Percentiles rank a stretch among this genome's conserved stretches.
Evolutionary conservation across 1,284 basidiomycete genomes (phyloP).

Genomic region (Termitomyces sp.): DNA sequence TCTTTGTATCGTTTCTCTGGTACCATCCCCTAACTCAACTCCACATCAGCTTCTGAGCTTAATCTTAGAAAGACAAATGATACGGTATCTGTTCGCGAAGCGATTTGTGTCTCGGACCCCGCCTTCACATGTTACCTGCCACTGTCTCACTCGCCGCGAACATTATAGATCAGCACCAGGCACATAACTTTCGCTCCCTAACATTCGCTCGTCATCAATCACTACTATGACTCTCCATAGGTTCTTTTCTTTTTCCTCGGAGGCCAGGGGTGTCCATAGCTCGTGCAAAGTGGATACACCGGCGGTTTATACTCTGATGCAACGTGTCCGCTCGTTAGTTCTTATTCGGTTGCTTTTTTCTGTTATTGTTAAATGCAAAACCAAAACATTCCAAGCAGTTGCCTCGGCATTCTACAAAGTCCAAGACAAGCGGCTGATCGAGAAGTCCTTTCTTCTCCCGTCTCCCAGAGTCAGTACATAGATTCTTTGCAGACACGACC

Average conservation of each 20-base stretch:
- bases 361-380: neutral
- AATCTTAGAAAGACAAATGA: constrained; percentile 1
- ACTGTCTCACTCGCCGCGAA: constrained; percentile 8
- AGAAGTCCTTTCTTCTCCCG: neutral
- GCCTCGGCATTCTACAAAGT: neutral
- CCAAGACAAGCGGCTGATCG: constrained; percentile 1
- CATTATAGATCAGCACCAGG: neutral
- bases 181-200: neutral
- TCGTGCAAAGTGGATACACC: neutral
- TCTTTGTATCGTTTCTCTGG: constrained; percentile 10
- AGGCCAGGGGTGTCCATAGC: neutral
- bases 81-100: neutral
- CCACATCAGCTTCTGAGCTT: constrained; percentile 10
- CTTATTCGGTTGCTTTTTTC: constrained; percentile 10
- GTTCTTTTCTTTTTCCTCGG: neutral
- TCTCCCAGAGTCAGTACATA: neutral
- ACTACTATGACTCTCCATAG: neutral
- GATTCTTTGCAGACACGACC: neutral
- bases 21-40: neutral
- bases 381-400: constrained; percentile 11
- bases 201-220: neutral
- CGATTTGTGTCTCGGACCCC: constrained; percentile 12
- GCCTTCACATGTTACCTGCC: constrained; percentile 9
- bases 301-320: neutral
- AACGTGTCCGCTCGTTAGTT: neutral